Evolutionary conservation across 495 filamentous ascomycete genomes (phyloP).

Genomic region (Chaetomium cochliodes): DNA sequence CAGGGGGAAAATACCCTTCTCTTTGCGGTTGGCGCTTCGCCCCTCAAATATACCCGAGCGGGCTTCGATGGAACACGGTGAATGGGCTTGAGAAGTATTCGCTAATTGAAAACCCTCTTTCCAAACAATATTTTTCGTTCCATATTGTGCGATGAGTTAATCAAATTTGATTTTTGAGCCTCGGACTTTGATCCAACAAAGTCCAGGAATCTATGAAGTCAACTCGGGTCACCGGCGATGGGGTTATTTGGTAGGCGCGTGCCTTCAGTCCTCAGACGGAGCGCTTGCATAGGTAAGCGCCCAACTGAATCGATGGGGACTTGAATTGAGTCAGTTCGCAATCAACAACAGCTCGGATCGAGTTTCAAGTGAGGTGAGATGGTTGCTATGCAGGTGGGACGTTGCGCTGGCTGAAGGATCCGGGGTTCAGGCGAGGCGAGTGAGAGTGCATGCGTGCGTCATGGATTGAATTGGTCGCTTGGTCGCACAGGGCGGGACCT

Average conservation of each 20-base stretch:
- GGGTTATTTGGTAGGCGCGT: too few relatives aligned
- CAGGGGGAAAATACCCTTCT: not conserved
- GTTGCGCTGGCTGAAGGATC: not conserved
- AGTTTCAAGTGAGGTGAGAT: not conserved
- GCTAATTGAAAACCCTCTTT: not conserved
- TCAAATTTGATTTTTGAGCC: too few relatives aligned
- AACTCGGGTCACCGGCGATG: too few relatives aligned
- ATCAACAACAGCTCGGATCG: too few relatives aligned
- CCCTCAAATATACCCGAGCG: not conserved
- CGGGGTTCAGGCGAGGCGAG: not conserved
- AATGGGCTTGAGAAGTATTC: not conserved
- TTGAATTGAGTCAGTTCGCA: too few relatives aligned
- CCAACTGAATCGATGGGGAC: too few relatives aligned
- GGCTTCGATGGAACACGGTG: conserved; percentile 6
- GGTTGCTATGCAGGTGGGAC: not conserved
- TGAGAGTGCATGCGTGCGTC: conserved; percentile 11
- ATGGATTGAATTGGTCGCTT: conserved; percentile 14
- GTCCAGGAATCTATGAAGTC: too few relatives aligned
- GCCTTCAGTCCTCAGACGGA: too few relatives aligned
- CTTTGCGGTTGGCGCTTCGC: not conserved
- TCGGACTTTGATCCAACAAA: too few relatives aligned
- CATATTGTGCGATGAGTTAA: not conserved
- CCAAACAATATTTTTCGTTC: too few relatives aligned
- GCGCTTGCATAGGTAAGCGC: too few relatives aligned
- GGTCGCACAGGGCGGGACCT: not conserved